Percentiles rank a stretch among this genome's conserved stretches.
Conservation (phyloP, 192 early-diverging fungal genomes). For the Chytriomyces hyalinus region DNA sequence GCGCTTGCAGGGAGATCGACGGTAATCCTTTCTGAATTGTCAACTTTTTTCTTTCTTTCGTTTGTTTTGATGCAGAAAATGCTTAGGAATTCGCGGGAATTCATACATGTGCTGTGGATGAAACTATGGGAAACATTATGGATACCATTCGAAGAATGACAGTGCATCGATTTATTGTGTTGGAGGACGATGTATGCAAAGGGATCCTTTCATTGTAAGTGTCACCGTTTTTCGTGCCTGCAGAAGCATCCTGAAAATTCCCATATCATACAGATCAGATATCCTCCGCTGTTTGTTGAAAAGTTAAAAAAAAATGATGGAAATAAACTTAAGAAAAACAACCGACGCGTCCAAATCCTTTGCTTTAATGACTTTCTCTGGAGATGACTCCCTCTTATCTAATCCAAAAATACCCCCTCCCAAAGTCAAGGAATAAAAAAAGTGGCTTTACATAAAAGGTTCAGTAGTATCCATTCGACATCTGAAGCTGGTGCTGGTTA, state of each 20-base stretch:
- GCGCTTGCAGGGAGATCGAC: slow-evolving; percentile 82
- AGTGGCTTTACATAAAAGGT: no score
- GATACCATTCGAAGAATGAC: slow-evolving; percentile 84
- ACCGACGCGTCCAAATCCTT: background rate
- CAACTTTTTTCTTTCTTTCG: background rate
- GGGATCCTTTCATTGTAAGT: slow-evolving; percentile 40
- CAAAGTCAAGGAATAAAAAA: no score
- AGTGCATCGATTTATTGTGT: slow-evolving; percentile 90
- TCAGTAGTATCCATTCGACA: slow-evolving; percentile 1
- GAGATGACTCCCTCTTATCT: no score
- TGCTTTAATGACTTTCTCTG: background rate
- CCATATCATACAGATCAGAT: slow-evolving; percentile 14
- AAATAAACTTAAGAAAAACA: slow-evolving; percentile 3
- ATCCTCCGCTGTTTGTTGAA: slow-evolving; percentile 27
- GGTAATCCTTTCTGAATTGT: slow-evolving; percentile 34
- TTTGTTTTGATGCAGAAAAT: background rate
- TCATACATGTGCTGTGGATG: slow-evolving; percentile 84
- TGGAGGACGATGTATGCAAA: slow-evolving; percentile 64
- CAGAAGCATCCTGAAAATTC: background rate
- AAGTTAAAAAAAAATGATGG: background rate
- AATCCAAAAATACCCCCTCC: no score
- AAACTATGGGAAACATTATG: slow-evolving; percentile 87
- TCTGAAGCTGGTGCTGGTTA: background rate
- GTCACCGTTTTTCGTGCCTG: background rate
- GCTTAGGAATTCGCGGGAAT: slow-evolving; percentile 87